Evolutionary conservation across 1,139 yeast species (phyloP).

Genomic region (Magnusiomyces ingens): DNA sequence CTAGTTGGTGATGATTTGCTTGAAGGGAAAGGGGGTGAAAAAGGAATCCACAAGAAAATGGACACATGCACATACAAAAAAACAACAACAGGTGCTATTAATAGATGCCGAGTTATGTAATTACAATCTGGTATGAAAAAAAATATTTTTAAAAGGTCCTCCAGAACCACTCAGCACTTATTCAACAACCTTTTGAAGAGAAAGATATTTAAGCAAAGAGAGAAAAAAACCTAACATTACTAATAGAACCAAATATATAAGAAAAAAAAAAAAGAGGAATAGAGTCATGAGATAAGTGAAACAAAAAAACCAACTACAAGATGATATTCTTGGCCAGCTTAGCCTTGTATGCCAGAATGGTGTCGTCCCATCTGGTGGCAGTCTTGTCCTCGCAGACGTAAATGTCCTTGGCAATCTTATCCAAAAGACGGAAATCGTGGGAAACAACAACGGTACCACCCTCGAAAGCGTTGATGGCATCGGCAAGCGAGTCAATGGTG

Average conservation of each 20-base stretch:
- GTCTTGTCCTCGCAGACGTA: conserved; percentile 91
- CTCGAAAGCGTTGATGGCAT: conserved; percentile 85
- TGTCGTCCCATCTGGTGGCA: conserved; percentile 93
- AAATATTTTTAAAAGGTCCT: no score
- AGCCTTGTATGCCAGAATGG: conserved; percentile 87
- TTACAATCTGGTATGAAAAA: neutral
- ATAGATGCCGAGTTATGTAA: neutral
- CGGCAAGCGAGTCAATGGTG: conserved; percentile 95
- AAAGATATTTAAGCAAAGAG: neutral
- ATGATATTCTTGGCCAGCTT: conserved; percentile 77
- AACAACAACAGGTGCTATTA: no score
- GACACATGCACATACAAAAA: neutral
- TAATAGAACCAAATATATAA: neutral
- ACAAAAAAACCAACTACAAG: conserved; percentile 22
- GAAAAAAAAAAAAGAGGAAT: neutral
- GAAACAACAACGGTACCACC: conserved; percentile 99
- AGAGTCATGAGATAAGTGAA: neutral
- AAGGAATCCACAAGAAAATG: neutral
- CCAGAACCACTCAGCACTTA: no score
- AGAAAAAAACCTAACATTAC: neutral
- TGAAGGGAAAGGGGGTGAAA: neutral
- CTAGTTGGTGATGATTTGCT: neutral
- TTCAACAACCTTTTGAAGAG: neutral
- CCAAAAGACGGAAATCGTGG: conserved; percentile 97
- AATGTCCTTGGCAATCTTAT: conserved; percentile 95